Conservation (phyloP, 257 asterid species). For the Jaltomata sinuosa region DNA sequence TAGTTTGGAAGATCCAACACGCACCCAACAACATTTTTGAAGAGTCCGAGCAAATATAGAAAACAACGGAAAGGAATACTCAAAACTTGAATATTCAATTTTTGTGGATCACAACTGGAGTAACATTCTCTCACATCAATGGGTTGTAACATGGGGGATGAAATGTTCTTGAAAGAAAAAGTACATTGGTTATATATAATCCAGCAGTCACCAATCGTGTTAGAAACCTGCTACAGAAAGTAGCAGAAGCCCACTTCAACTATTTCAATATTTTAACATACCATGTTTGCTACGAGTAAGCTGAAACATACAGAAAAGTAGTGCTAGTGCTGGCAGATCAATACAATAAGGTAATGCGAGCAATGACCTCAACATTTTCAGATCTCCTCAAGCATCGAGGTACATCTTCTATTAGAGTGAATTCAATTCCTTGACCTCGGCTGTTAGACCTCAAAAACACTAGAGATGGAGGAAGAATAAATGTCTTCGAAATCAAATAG, state of each 20-base stretch:
- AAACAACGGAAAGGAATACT: neutral
- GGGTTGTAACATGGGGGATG: neutral
- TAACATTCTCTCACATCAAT: neutral
- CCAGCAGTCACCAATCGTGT: no score
- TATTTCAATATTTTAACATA: neutral
- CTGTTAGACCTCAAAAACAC: neutral
- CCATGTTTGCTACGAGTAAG: neutral
- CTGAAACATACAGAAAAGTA: neutral
- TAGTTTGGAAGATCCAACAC: neutral
- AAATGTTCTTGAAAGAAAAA: neutral
- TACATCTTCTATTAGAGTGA: neutral
- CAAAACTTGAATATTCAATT: neutral
- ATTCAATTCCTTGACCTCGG: no score
- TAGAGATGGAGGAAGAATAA: neutral
- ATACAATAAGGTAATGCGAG: neutral
- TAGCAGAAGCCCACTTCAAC: neutral
- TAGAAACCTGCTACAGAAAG: no score
- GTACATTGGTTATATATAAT: no score
- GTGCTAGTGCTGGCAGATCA: neutral
- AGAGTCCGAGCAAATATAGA: no score
- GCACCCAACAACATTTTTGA: no score
- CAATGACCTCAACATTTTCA: neutral
- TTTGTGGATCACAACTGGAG: neutral
- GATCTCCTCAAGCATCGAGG: neutral
- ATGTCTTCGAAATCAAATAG: neutral